A percentile compares a stretch with the other conserved stretches of the same genome.
Evolutionary conservation across 768 basidiomycete genomes (phyloP).

Genomic region (Bullera alba): DNA sequence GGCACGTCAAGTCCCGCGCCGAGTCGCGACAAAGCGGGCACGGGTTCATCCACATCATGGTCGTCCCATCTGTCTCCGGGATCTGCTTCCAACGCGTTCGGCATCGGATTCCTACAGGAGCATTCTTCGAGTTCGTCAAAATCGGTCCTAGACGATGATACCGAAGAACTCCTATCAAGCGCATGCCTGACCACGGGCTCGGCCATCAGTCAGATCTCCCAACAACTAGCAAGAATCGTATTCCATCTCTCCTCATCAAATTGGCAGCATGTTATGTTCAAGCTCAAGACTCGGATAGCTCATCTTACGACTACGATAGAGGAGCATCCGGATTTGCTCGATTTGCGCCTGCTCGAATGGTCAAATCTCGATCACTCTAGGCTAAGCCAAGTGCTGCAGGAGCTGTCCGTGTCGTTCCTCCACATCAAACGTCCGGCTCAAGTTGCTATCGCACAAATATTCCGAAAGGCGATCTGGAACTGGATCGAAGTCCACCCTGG

Average conservation of each 20-base stretch:
- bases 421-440: constrained; percentile 73
- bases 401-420: constrained; percentile 71
- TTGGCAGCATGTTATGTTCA: constrained; percentile 65
- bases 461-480: constrained; percentile 78
- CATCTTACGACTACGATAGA: constrained; percentile 52
- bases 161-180: too few species aligned
- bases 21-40: constrained; percentile 11
- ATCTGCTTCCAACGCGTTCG: too few species aligned
- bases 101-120: too few species aligned
- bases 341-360: constrained; percentile 70
- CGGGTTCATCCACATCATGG: constrained; percentile 8
- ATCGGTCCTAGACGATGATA: too few species aligned
- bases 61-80: too few species aligned
- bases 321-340: constrained; percentile 60
- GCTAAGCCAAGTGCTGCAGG: constrained; percentile 66
- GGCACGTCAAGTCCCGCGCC: constrained; percentile 18
- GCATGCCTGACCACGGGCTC: constrained; percentile 8
- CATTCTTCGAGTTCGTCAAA: too few species aligned
- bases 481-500: constrained; percentile 74
- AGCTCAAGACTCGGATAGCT: constrained; percentile 63
- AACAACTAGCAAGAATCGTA: constrained; percentile 56
- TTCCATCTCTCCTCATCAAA: constrained; percentile 83
- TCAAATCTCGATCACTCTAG: constrained; percentile 64
- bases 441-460: constrained; percentile 60
- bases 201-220: constrained; percentile 24